Percentiles rank a stretch among this genome's conserved stretches.
Evolutionary conservation across 805 yeast species (phyloP).

Genomic region (Hyphopichia homilentoma): DNA sequence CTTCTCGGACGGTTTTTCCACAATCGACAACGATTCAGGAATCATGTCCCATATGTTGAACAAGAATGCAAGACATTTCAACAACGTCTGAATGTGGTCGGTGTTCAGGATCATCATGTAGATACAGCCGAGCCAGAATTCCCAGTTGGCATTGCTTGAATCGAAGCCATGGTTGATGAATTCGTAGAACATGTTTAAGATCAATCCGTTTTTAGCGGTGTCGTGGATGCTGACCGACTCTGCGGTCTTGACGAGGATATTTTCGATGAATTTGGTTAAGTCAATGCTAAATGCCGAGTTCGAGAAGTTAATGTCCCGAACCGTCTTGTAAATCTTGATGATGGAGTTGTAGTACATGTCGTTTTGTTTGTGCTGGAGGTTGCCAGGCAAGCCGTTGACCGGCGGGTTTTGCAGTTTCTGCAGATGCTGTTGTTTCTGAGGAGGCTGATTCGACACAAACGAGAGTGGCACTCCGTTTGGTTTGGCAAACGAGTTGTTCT

Average conservation of each 20-base stretch:
- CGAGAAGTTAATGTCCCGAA: constrained; percentile 32
- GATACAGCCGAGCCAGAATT: constrained; percentile 66
- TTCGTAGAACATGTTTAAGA: constrained; percentile 40
- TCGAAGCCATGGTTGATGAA: constrained; percentile 28
- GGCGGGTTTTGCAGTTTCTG: no score
- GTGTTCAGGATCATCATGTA: constrained; percentile 55
- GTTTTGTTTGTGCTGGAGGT: constrained; percentile 17
- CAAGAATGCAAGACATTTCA: constrained; percentile 61
- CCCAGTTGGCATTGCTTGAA: constrained; percentile 54
- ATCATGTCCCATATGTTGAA: constrained; percentile 74
- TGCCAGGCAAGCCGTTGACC: constrained; percentile 3
- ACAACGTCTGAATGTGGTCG: constrained; percentile 57
- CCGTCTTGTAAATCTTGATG: constrained; percentile 34
- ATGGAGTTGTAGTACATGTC: constrained; percentile 37
- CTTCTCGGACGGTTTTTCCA: constrained; percentile 5
- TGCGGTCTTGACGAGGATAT: constrained; percentile 32
- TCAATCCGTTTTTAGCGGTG: constrained; percentile 32
- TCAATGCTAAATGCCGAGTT: constrained; percentile 9
- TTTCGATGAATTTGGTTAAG: constrained; percentile 25
- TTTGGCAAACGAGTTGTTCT: constrained; percentile 7
- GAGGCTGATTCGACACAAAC: constrained; percentile 1
- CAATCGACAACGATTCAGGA: constrained; percentile 35
- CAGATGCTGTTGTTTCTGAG: no score
- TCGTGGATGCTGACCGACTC: constrained; percentile 33
- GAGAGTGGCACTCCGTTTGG: constrained; percentile 3